Base-by-base conservation (phyloP, 2,329 filamentous ascomycete species). In the Aspergillus versicolor region DNA sequence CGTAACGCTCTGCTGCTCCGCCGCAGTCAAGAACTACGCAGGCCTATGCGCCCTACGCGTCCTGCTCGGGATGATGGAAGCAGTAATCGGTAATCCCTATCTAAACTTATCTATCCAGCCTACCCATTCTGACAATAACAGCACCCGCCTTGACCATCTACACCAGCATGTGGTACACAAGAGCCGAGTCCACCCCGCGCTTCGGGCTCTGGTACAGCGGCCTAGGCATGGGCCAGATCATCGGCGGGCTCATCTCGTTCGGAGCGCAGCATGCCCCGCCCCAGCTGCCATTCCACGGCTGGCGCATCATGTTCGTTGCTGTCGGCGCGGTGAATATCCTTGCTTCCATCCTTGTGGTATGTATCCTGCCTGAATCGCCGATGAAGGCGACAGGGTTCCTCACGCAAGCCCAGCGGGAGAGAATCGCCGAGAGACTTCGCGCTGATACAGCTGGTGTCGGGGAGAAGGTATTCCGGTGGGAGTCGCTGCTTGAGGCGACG, bases 21-120 rank as follows among this genome's bases (percentile, higher is more conserved):
- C 82, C 2, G 83, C 81, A 0, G 79, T 79, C 1, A 76, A 54
- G 76, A 81, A 67, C 70, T 77, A 15, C 80, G 85, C 70, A 75
- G 83, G 67, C 75, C 82, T 34, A 79, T 81, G 49, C 75, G 84
- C 65, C 0, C 24, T 85, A 82, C 69, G 81, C 73, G 44, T 78
- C 82, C 66, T 87, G 78, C 83, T 85, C 76, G 84, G 45, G 66
- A 82, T 45, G 78, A 82, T 34, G 64, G 84, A 52, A 78, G 83
- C 52, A 49, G 63, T 68, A 24, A 63, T 72, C 19, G 63, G 67
- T 66, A 54, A 3, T 4, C 4, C 9, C 27, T 30, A 11, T 11
- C 27, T 1, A 11, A 9, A 4, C 27, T 4, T 11, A 30, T 30
- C 9, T 15, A 2, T 2, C 5, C 9, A 30, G 4, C 8, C 4